Evolutionary conservation across 2,329 filamentous ascomycete species (phyloP), one percentile per base, ranked within the genome.

Genomic region (Dactylellina cionopaga): DNA sequence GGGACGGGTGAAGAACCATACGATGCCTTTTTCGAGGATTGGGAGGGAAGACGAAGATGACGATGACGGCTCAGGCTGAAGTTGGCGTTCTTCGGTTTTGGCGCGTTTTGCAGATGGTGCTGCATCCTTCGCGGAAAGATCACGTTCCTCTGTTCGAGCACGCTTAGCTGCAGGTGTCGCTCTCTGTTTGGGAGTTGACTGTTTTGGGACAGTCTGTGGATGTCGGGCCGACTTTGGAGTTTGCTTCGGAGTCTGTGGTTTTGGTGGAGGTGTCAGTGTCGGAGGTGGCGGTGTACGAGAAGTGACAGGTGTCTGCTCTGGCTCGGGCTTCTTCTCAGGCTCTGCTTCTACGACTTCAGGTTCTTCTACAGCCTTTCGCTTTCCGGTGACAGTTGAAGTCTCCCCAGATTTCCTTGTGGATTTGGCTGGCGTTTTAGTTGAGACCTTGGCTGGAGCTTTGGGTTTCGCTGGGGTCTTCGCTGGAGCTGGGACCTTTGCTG

Each of bases 1-100:
- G 5, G 88, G 88, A 15, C 92, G 89, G 77, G 90, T 89, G 83
- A 96, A 96, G 84, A 96, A 96, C 83, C 96, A 96, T 76, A 96
- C 88, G 76, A 95, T 86, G 2, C 92, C 92, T 77, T 95, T 96
- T 78, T 97, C 92, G 1, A 96, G 84, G 22, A 96, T 87, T 2
- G 72, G 60, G 3, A 13, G 17, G 65, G 76, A 43, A 3, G 51
- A 22, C 2, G 55, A 41, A 22, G 22, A 10, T 3, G 52, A 17
- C 1, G 22, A 15, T 2, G 63, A 41, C 19, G 49, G 17, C 3
- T 44, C 41, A 4, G 54, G 41, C 24, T 49, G 39, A 9, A 64
- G 22, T 25, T 74, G 63, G 3, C 51, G 54, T 25, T 74, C 71
- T 33, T 73, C 71, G 4, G 55, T 60, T 33, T 46, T 72, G 19